Base-by-base conservation (phyloP, 352 stramenopile species). In the Phytopythium mirpurense region DNA sequence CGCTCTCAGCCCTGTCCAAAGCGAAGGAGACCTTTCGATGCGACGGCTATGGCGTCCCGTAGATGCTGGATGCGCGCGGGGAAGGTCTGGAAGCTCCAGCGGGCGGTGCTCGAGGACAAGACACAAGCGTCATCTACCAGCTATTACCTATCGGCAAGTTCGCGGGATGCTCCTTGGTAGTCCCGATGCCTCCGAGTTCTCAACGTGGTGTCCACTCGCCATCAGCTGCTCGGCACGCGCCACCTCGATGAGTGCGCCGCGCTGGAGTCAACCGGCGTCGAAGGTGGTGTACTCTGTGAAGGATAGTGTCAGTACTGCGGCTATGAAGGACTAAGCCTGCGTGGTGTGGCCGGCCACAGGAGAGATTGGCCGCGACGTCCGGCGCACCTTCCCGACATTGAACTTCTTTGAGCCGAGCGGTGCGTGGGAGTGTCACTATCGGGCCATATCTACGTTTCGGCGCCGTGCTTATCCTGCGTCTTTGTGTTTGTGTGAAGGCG, bases 331-430 rank as follows among this genome's bases (percentile, higher is more conserved):
- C n/a, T n/a, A n/a, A n/a, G n/a, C n/a, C n/a, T n/a, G n/a, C n/a
- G n/a, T n/a, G n/a, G n/a, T n/a, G n/a, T n/a, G n/a, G n/a, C n/a
- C n/a, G n/a, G n/a, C n/a, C n/a, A 19, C 54, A 85, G 78, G 83
- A n/a, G 81, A 91, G 37, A 93, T 91, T 49, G 65, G 57, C 27
- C 63, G 81, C 35, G 83, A 94, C 56, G 69, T 94, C 3, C 68
- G 80, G 5, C 78, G 83, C 9, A 92, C 83, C 23, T 94, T 94
- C 47, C 72, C 79, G 3, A 62, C 60, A 8, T 54, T 80, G 10
- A 49, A 48, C 9, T 84, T 90, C 54, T 92, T 90, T 45, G 61
- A 24, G 5, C 27, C 67, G 1, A 58, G 72, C 4, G 62, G 66
- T 78, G 29, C 23, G 59, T n/a, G n/a, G n/a, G n/a, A n/a, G n/a